phyloP scores from a whole-genome alignment of 1,284 basidiomycete genomes.

The Cryptococcus sp. region DNA sequence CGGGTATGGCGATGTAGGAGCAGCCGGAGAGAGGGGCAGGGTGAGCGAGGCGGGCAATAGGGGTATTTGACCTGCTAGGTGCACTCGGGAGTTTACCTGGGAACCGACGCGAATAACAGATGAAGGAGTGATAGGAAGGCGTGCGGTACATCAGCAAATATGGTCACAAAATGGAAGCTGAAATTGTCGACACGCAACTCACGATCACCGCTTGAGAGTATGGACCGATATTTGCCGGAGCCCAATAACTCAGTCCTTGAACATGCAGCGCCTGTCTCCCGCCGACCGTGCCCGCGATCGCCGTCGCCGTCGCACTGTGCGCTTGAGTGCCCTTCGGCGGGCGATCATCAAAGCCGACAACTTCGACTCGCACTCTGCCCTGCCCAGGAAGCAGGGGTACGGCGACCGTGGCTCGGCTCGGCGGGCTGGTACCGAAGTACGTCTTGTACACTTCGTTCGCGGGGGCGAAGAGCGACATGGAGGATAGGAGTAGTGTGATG shows the following conservation, averaged over 20 bases:
- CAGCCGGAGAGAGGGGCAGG: constrained; percentile 61
- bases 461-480: constrained; percentile 71
- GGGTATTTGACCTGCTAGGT: constrained; percentile 94
- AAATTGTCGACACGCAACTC: constrained; percentile 37
- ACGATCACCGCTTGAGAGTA: constrained; percentile 92
- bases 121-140: background rate
- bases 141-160: no score
- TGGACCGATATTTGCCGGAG: constrained; percentile 97
- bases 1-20: constrained; percentile 30
- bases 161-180: background rate
- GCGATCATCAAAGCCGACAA: constrained; percentile 62
- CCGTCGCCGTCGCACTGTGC: no score
- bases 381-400: constrained; percentile 65
- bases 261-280: constrained; percentile 82
- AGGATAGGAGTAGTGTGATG: constrained; percentile 81
- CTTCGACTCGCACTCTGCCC: constrained; percentile 69
- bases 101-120: constrained; percentile 1
- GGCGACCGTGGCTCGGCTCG: constrained; percentile 87
- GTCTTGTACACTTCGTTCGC: constrained; percentile 76
- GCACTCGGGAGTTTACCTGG: constrained; percentile 71
- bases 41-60: constrained; percentile 73
- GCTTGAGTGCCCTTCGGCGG: no score
- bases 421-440: constrained; percentile 88
- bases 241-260: constrained; percentile 96
- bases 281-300: constrained; percentile 21